Conservation (phyloP, 73 alveolate species). For the Paraurostyla sp. region DNA sequence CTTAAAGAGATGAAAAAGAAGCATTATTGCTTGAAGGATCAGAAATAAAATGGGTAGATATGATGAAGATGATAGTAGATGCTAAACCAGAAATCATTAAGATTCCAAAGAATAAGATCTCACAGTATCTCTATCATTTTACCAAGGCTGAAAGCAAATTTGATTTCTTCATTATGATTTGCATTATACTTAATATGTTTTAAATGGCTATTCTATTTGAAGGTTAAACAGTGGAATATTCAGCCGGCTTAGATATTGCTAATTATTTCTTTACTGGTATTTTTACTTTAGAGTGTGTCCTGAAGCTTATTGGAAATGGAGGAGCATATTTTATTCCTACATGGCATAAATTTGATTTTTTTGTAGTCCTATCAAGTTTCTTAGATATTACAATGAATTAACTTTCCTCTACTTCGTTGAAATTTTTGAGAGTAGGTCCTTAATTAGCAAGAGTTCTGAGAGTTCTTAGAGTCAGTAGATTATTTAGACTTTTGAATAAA, state of each 20-base stretch:
- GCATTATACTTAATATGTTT: conserved; percentile 84
- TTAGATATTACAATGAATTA: conserved; percentile 81
- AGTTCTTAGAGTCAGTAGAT: conserved; percentile 93
- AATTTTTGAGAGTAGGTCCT: conserved; percentile 83
- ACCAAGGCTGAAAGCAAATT: conserved; percentile 63
- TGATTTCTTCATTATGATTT: conserved; percentile 84
- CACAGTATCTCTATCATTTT: conserved; percentile 42
- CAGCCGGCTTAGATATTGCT: conserved; percentile 58
- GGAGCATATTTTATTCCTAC: conserved; percentile 83
- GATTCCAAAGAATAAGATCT: conserved; percentile 64
- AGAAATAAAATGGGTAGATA: conserved; percentile 81
- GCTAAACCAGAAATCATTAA: conserved; percentile 46
- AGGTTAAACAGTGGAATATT: conserved; percentile 66
- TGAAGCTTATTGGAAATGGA: conserved; percentile 89
- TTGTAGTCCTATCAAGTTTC: conserved; percentile 90
- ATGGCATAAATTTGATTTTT: conserved; percentile 95
- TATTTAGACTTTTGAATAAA: conserved; percentile 87
- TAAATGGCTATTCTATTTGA: conserved; percentile 88
- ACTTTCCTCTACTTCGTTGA: conserved; percentile 74
- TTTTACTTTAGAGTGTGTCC: conserved; percentile 86
- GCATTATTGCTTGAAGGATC: conserved; percentile 60
- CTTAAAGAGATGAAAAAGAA: conserved; percentile 79
- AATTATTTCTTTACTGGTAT: conserved; percentile 84
- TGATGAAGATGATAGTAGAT: conserved; percentile 59
- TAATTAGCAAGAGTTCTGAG: conserved; percentile 91